Conservation (phyloP, 208 protist species). For the Trypanosomatidae sp. region DNA sequence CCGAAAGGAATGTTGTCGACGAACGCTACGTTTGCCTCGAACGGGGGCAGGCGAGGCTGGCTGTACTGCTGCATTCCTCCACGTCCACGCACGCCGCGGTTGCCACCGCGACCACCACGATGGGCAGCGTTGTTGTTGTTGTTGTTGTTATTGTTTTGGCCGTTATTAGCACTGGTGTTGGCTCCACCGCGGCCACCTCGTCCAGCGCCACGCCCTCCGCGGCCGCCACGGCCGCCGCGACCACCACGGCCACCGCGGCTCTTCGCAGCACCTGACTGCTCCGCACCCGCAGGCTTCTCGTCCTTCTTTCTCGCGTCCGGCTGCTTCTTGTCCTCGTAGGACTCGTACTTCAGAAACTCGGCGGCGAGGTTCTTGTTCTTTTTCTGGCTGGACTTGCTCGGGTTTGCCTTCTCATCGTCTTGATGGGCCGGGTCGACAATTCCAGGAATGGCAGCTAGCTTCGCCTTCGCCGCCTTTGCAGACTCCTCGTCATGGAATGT, state of each 20-base stretch:
- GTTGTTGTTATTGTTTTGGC: slow-evolving; percentile 1
- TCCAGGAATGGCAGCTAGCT: slow-evolving; percentile 44
- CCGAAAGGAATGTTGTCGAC: slow-evolving; percentile 87
- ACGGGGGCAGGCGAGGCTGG: slow-evolving; percentile 38
- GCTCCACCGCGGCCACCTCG: no score
- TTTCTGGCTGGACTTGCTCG: no score
- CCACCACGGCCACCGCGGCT: background rate
- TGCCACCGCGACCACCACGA: background rate
- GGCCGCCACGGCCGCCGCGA: slow-evolving; percentile 9
- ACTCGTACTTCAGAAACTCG: slow-evolving; percentile 63
- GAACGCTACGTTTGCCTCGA: slow-evolving; percentile 66
- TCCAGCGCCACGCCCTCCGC: no score
- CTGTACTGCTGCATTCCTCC: no score
- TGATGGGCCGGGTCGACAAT: slow-evolving; percentile 34
- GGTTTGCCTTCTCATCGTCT: no score
- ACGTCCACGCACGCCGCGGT: background rate
- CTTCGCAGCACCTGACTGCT: background rate
- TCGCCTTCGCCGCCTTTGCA: slow-evolving; percentile 29
- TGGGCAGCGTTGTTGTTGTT: background rate
- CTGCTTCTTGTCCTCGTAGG: slow-evolving; percentile 33
- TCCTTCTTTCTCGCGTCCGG: slow-evolving; percentile 2
- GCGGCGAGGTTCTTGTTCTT: slow-evolving; percentile 46
- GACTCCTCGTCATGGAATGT: slow-evolving; percentile 57
- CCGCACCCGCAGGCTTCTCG: background rate
- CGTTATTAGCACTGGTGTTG: slow-evolving; percentile 2